Evolutionary conservation across 1,284 basidiomycete genomes (phyloP).

Genomic region (Pterula multifida): DNA sequence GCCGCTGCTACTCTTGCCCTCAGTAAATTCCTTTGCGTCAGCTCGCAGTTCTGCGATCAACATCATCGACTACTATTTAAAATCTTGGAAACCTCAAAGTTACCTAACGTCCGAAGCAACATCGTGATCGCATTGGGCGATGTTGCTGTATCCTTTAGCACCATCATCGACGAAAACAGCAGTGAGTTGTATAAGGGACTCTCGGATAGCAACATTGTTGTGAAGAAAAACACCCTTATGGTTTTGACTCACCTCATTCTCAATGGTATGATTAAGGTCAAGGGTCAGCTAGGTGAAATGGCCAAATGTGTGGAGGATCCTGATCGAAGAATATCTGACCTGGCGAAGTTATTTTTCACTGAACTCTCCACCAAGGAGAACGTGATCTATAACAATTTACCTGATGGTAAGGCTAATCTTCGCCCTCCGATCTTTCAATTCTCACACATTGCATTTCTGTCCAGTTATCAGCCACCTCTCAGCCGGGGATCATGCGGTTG

Average conservation of each 20-base stretch:
- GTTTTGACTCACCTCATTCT: conserved; percentile 95
- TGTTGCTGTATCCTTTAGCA: conserved; percentile 94
- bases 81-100: conserved; percentile 83
- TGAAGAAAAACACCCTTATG: conserved; percentile 99
- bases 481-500: conserved; percentile 87
- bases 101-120: conserved; percentile 86
- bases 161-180: conserved; percentile 93
- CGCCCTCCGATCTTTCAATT: conserved; percentile 1
- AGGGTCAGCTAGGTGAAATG: conserved; percentile 98
- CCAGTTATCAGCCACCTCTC: conserved; percentile 90
- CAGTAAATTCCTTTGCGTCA: conserved; percentile 95
- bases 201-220: conserved; percentile 74
- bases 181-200: conserved; percentile 92
- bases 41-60: conserved; percentile 86
- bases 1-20: conserved; percentile 84
- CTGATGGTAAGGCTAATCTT: conserved; percentile 49
- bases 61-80: conserved; percentile 87
- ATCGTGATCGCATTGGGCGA: conserved; percentile 97
- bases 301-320: conserved; percentile 95
- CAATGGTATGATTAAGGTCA: conserved; percentile 99
- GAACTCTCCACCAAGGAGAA: conserved; percentile 98
- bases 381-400: conserved; percentile 97
- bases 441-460: conserved; percentile 7
- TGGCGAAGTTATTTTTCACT: conserved; percentile 95
- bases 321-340: conserved; percentile 81